Base-by-base conservation (phyloP, 805 yeast species). In the Metschnikowia corniflorae region DNA sequence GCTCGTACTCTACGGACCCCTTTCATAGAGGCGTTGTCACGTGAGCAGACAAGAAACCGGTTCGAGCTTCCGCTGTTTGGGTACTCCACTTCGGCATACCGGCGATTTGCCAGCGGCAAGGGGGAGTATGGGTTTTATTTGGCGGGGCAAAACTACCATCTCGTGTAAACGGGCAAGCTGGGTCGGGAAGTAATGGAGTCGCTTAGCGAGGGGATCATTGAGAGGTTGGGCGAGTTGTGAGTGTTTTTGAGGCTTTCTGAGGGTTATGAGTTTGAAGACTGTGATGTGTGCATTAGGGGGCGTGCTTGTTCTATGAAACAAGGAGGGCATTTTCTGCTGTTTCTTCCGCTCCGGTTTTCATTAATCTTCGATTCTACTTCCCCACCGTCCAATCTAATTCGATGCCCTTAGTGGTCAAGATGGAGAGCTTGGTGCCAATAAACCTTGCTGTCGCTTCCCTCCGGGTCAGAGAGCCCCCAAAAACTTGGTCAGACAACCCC, bases 1-100 rank as follows among this genome's bases (percentile, higher is more conserved):
- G 73, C 73, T 1, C 46, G 74, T 38, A 49, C 69, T 7, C 37
- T 69, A 3, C 39, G 37, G 10, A 66, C 73, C 3, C 58, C 61
- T 2, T 69, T 68, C 38, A 52, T 69, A 10, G 45, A 44, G 12
- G 23, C 33, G 5, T 45, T 67, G 26, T 32, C 49, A 3, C 14
- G 23, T 16, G 36, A 27, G 17, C 35, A 39, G 6, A 39, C 34
- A 17, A 17, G 27, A 8, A 24, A 27, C 3, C 15, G 19, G 9
- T 26, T 31, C 8, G 39, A 42, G 2, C 55, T 63, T 26, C 72
- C 72, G 4, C 56, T 58, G 15, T 67, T 61, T 48, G 66, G 69
- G 7, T 57, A 47, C 35, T 42, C 55, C 28, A 66, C 66, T 32
- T 35, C 43, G 35, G 69, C 62, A 1, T 64, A 54, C 44, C 60